These are phyloP conservation scores for Rhynchosporium secalis DNA, from an alignment of 2,329 filamentous ascomycete species.

Conservation along the genomic window DNA sequence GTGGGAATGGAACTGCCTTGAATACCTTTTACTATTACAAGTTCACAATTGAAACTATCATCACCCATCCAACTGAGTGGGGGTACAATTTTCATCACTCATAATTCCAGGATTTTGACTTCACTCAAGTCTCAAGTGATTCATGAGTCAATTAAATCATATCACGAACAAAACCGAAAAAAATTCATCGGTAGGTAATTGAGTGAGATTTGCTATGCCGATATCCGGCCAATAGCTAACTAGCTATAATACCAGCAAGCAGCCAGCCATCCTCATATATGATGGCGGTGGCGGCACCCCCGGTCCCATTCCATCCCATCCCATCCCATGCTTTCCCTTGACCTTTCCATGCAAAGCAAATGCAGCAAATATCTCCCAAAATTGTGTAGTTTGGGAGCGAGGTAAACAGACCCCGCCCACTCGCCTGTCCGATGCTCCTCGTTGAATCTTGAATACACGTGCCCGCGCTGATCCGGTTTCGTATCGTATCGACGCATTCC, in stretches of 20 bases:
- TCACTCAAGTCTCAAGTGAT: too few relatives aligned
- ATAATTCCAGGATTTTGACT: too few relatives aligned
- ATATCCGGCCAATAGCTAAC: background rate
- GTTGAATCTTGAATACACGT: constrained; percentile 3
- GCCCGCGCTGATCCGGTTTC: constrained; percentile 7
- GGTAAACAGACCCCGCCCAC: background rate
- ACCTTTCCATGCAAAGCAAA: background rate
- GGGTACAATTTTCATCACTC: too few relatives aligned
- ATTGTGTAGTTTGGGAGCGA: background rate
- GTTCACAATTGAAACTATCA: too few relatives aligned
- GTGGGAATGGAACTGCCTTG: background rate
- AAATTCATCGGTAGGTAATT: background rate
- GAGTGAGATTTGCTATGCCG: background rate
- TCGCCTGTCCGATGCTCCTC: background rate
- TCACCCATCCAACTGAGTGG: too few relatives aligned
- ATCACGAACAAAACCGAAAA: too few relatives aligned
- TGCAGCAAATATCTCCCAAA: constrained; percentile 10
- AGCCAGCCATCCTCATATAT: constrained; percentile 5
- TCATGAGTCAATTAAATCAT: too few relatives aligned
- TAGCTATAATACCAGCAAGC: constrained; percentile 2
- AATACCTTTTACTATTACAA: background rate
- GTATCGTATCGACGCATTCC: background rate
- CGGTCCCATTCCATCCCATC: background rate
- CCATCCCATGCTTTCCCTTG: background rate
- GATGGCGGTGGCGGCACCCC: background rate